phyloP scores from a whole-genome alignment of 371 early-diverging fungal species.

The Batrachochytrium dendrobatidis region DNA sequence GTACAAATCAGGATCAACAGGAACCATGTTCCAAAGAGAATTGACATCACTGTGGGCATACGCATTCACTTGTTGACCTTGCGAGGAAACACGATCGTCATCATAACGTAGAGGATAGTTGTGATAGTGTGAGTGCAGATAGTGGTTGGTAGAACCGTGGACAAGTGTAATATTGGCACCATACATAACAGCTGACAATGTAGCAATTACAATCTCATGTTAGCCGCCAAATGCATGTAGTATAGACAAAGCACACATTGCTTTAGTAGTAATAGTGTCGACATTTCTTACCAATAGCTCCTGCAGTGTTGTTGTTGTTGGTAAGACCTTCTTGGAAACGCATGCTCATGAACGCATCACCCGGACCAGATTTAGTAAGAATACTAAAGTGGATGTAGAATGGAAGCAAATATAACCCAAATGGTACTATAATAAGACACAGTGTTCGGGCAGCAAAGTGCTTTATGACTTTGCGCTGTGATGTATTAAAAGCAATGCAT shows the following conservation, averaged over 20 bases:
- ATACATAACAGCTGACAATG: constrained; percentile 61
- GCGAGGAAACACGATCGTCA: constrained; percentile 84
- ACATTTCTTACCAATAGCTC: not conserved
- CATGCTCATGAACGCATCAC: constrained; percentile 84
- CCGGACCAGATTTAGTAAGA: constrained; percentile 68
- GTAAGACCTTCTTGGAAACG: constrained; percentile 78
- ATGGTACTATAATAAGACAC: constrained; percentile 40
- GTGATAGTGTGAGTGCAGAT: constrained; percentile 75
- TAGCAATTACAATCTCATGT: too few relatives aligned
- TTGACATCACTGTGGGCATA: constrained; percentile 74
- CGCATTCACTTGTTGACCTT: constrained; percentile 91
- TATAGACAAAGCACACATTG: not conserved
- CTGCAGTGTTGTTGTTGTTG: constrained; percentile 46
- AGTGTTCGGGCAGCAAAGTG: constrained; percentile 44
- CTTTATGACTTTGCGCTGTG: constrained; percentile 47
- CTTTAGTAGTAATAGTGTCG: not conserved
- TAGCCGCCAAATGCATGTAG: not conserved
- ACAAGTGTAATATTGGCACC: constrained; percentile 71
- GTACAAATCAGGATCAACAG: constrained; percentile 32
- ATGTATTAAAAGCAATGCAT: not conserved
- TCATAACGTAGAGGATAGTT: constrained; percentile 86
- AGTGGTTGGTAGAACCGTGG: constrained; percentile 67
- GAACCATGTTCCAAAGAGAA: constrained; percentile 76
- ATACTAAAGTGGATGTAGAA: constrained; percentile 48
- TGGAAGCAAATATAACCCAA: constrained; percentile 36